Conservation (phyloP, 2,329 filamentous ascomycete species). For the Diaporthe humulicola region DNA sequence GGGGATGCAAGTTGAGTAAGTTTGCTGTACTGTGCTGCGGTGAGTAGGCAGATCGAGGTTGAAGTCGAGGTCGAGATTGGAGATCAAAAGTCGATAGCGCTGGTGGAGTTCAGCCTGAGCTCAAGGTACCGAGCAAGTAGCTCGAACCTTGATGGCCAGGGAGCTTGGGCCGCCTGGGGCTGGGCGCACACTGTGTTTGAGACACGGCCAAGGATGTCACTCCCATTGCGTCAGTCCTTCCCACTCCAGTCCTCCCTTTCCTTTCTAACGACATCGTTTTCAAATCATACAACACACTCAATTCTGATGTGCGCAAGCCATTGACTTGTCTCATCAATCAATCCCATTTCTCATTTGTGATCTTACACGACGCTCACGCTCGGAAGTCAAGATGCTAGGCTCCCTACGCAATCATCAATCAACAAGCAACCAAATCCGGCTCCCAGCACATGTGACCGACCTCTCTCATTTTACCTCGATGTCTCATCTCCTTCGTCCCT, state of each 20-base stretch:
- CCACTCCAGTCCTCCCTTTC: not conserved
- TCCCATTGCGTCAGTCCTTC: not conserved
- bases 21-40: not conserved
- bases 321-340: not conserved
- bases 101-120: not conserved
- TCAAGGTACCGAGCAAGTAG: not conserved
- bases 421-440: not conserved
- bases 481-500: not conserved
- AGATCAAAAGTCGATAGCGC: not conserved
- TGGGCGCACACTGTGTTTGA: constrained; percentile 3
- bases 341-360: not conserved
- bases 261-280: not conserved
- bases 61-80: not conserved
- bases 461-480: not conserved
- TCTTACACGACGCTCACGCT: not conserved
- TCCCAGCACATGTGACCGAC: constrained; percentile 12
- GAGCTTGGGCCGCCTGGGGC: constrained; percentile 10
- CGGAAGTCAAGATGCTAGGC: constrained; percentile 12
- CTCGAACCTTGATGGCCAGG: constrained; percentile 14
- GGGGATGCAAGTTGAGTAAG: not conserved
- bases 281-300: no score
- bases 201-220: not conserved
- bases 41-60: not conserved
- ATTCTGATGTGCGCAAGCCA: not conserved
- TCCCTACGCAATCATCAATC: not conserved